Conservation (phyloP, 768 basidiomycete genomes). For the Candolleomyces efflorescens region DNA sequence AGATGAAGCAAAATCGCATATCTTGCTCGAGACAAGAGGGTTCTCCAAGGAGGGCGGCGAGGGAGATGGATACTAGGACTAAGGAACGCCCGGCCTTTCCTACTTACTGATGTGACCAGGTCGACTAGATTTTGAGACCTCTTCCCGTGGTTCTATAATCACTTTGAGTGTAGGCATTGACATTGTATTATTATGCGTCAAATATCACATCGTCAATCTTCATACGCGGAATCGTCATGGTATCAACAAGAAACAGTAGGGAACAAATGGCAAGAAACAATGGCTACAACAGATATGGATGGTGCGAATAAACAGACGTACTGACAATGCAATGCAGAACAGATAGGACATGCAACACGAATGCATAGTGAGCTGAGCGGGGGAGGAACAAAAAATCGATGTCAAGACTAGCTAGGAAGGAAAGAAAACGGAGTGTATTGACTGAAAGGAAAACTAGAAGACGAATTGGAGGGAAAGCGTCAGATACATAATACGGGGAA, state of each 20-base stretch:
- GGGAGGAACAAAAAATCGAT: neutral
- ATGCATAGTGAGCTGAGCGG: neutral
- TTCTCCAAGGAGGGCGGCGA: constrained; percentile 96
- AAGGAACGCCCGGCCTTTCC: too few relatives aligned
- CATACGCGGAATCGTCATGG: neutral
- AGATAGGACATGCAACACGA: neutral
- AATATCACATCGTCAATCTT: constrained; percentile 1
- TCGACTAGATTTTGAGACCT: neutral
- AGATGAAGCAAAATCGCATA: constrained; percentile 80
- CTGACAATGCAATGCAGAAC: too few relatives aligned
- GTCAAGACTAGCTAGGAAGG: neutral
- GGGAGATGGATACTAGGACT: constrained; percentile 83
- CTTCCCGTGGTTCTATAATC: neutral
- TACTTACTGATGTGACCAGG: neutral
- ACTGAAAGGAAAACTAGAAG: constrained; percentile 9
- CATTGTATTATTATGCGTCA: constrained; percentile 12
- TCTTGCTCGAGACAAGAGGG: constrained; percentile 80
- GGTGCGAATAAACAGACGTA: too few relatives aligned
- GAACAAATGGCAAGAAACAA: neutral
- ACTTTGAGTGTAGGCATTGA: constrained; percentile 15
- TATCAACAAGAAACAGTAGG: neutral
- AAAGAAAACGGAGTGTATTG: constrained; percentile 2
- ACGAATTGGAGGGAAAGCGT: constrained; percentile 3
- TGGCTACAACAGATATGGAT: neutral
- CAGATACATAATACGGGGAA: constrained; percentile 2